phyloP scores from a whole-genome alignment of 129 eudicot genomes.

The Heracleum sosnowskyi region DNA sequence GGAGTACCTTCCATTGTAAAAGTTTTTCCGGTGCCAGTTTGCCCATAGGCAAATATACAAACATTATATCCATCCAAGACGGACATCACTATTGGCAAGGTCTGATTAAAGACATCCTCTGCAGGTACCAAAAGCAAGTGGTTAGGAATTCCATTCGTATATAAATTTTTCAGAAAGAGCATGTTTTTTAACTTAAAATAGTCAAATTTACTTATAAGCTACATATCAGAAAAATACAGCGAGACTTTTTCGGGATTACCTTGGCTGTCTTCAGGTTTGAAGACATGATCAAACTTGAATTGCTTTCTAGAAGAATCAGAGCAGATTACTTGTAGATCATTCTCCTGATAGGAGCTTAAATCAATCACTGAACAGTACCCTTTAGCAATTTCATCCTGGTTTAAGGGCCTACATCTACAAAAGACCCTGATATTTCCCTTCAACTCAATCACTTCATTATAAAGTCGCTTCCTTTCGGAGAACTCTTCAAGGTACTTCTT shows the following conservation, averaged over 20 bases:
- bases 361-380: constrained; percentile 62
- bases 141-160: neutral
- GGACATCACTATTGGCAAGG: constrained; percentile 72
- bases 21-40: constrained; percentile 96
- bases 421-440: constrained; percentile 95
- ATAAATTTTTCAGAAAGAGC: neutral
- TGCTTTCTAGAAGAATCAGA: constrained; percentile 77
- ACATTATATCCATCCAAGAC: constrained; percentile 64
- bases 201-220: neutral
- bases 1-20: constrained; percentile 96
- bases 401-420: constrained; percentile 87
- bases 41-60: constrained; percentile 96
- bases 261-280: constrained; percentile 79
- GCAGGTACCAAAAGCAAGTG: constrained; percentile 15
- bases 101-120: constrained; percentile 75
- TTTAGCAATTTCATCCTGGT: constrained; percentile 58
- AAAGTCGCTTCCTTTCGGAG: constrained; percentile 59
- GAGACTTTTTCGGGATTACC: constrained; percentile 26
- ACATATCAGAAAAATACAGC: neutral
- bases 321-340: constrained; percentile 59
- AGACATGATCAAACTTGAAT: constrained; percentile 84
- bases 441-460: constrained; percentile 90
- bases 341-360: constrained; percentile 66
- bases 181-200: neutral
- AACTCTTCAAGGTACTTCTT: constrained; percentile 63